Evolutionary conservation across 768 basidiomycete genomes (phyloP).

Genomic region (Nidularia pulvinata): DNA sequence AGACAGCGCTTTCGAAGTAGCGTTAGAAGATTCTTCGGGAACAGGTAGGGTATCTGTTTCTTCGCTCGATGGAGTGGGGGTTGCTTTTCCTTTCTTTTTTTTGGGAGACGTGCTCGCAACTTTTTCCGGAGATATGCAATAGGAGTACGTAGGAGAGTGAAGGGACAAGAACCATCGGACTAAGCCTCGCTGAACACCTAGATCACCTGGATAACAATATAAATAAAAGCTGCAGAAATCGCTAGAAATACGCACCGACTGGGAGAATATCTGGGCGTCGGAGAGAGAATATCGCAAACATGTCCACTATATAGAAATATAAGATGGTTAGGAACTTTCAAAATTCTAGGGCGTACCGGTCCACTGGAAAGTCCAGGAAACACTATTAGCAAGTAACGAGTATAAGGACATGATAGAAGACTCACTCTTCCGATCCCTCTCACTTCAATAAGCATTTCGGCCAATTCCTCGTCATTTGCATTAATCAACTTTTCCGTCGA

Average conservation of each 20-base stretch:
- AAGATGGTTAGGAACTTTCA: too few relatives aligned
- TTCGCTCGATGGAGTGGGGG: slow-evolving; percentile 10
- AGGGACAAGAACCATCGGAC: slow-evolving; percentile 67
- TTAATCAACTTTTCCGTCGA: slow-evolving; percentile 69
- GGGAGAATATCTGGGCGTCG: slow-evolving; percentile 79
- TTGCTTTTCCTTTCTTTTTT: slow-evolving; percentile 6
- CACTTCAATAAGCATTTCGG: slow-evolving; percentile 74
- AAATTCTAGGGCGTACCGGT: neutral
- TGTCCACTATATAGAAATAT: slow-evolving; percentile 56
- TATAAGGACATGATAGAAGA: slow-evolving; percentile 6
- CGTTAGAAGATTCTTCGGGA: slow-evolving; percentile 7
- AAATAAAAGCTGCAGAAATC: neutral
- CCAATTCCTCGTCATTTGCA: slow-evolving; percentile 76
- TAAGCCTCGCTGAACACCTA: slow-evolving; percentile 81
- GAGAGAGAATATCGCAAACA: slow-evolving; percentile 91
- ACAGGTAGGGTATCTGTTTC: slow-evolving; percentile 30
- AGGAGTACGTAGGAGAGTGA: slow-evolving; percentile 50
- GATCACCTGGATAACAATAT: slow-evolving; percentile 55
- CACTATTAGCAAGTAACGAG: slow-evolving; percentile 5
- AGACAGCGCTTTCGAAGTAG: slow-evolving; percentile 4
- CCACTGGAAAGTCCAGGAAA: neutral
- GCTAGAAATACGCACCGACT: slow-evolving; percentile 21
- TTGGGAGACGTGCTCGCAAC: slow-evolving; percentile 16
- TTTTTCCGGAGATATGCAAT: slow-evolving; percentile 53
- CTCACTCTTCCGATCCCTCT: slow-evolving; percentile 77